phyloP scores from a whole-genome alignment of 257 asterid genomes.

The Nicotiana attenuata region DNA sequence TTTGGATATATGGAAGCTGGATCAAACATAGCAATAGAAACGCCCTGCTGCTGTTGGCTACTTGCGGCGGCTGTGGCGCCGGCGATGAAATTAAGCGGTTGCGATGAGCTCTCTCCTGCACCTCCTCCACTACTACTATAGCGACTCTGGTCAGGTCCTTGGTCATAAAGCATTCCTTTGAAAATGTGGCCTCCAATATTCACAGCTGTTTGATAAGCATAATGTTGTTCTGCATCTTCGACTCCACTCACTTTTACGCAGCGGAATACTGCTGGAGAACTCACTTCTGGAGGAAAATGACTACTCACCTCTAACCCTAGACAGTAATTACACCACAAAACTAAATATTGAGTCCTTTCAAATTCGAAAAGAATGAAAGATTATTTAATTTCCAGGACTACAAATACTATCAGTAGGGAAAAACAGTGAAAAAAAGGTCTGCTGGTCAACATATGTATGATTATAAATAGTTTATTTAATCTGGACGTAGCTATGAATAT shows the following conservation, averaged over 20 bases:
- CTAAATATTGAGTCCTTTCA: background rate
- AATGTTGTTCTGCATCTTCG: slow-evolving; percentile 56
- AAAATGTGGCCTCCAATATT: slow-evolving; percentile 62
- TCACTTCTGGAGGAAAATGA: slow-evolving; percentile 57
- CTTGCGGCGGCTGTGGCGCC: background rate
- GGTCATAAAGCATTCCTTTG: slow-evolving; percentile 72
- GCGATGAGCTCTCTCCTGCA: slow-evolving; percentile 28
- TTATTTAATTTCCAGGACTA: background rate
- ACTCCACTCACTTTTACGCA: slow-evolving; percentile 59
- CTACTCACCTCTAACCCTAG: slow-evolving; percentile 57
- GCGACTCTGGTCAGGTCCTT: slow-evolving; percentile 48
- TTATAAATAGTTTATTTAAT: no score
- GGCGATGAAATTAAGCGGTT: slow-evolving; percentile 28
- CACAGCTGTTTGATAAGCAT: slow-evolving; percentile 70
- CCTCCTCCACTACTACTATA: slow-evolving; percentile 11
- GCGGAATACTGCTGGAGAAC: slow-evolving; percentile 50
- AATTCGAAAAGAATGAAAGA: background rate
- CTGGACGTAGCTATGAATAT: no score
- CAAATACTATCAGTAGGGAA: no score
- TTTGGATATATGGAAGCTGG: background rate
- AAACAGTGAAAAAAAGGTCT: no score
- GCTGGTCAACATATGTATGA: background rate
- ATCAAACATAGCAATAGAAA: background rate
- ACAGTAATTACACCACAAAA: background rate
- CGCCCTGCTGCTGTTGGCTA: slow-evolving; percentile 10